Evolutionary conservation across 2,329 filamentous ascomycete genomes (phyloP).

Genomic region (Cladosporium sp.): DNA sequence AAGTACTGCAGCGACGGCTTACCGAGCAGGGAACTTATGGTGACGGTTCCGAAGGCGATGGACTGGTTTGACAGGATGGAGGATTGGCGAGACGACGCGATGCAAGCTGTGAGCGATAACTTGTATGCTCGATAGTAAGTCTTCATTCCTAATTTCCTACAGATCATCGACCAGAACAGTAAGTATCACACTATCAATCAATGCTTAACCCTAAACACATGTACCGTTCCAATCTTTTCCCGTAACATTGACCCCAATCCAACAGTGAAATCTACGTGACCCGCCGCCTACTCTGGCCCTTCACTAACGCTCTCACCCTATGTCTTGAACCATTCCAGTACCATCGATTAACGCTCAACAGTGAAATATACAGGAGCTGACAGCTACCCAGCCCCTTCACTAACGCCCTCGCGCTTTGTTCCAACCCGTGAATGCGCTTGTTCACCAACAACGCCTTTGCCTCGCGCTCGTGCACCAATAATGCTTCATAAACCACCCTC

Average conservation of each 20-base stretch:
- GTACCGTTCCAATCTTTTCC: background rate
- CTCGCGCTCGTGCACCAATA: background rate
- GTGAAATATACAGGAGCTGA: background rate
- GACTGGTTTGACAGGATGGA: background rate
- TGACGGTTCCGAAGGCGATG: background rate
- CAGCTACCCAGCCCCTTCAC: background rate
- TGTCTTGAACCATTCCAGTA: background rate
- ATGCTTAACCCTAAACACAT: background rate
- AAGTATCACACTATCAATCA: background rate
- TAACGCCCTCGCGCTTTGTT: background rate
- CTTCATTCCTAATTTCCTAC: background rate
- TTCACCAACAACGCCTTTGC: background rate
- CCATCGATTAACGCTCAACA: background rate
- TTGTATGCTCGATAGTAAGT: background rate
- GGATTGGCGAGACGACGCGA: slow-evolving; percentile 9
- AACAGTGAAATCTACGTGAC: background rate
- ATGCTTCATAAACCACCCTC: background rate
- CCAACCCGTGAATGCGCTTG: background rate
- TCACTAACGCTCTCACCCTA: background rate
- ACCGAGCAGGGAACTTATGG: slow-evolving; percentile 51
- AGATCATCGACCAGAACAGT: background rate
- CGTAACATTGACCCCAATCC: background rate
- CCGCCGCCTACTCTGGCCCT: background rate
- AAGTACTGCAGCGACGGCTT: slow-evolving; percentile 40
- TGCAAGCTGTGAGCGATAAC: slow-evolving; percentile 14